Percentiles rank a stretch among this genome's conserved stretches.
phyloP scores from a whole-genome alignment of 2,329 filamentous ascomycete species.

The Coniochaeta hoffmannii region DNA sequence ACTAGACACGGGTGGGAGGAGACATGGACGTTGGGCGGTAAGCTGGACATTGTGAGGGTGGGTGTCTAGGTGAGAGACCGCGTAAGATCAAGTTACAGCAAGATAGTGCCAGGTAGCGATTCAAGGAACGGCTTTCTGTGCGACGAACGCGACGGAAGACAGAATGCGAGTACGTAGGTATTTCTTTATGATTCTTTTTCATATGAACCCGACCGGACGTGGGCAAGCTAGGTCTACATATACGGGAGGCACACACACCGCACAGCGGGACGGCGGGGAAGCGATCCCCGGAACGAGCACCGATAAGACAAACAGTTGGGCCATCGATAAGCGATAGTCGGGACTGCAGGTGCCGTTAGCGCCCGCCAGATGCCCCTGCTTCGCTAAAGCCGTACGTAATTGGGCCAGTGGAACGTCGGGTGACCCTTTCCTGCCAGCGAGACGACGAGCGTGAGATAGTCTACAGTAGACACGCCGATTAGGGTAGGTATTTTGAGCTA shows the following conservation, averaged over 20 bases:
- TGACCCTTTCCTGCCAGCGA: background rate
- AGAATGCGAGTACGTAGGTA: too few species aligned
- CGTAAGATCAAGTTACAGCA: background rate
- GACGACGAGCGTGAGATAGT: too few species aligned
- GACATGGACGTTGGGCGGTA: constrained; percentile 63
- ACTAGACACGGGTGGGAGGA: constrained; percentile 79
- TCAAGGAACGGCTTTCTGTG: too few species aligned
- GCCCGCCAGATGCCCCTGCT: background rate
- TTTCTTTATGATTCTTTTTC: too few species aligned
- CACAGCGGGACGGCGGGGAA: background rate
- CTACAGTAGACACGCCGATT: too few species aligned
- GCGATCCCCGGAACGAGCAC: background rate
- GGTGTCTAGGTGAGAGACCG: background rate
- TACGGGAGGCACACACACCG: too few species aligned
- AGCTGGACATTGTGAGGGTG: constrained; percentile 7
- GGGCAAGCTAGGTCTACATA: too few species aligned
- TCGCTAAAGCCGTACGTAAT: background rate
- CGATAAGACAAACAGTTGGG: background rate
- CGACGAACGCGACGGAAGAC: too few species aligned
- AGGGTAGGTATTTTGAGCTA: too few species aligned
- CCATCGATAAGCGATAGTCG: constrained; percentile 1
- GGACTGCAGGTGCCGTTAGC: background rate
- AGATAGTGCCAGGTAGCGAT: background rate
- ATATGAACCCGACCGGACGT: too few species aligned
- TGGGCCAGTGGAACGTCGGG: background rate